These are phyloP conservation scores for Coniophora puteana DNA, from an alignment of 1,284 basidiomycete species.

Conservation along the genomic window DNA sequence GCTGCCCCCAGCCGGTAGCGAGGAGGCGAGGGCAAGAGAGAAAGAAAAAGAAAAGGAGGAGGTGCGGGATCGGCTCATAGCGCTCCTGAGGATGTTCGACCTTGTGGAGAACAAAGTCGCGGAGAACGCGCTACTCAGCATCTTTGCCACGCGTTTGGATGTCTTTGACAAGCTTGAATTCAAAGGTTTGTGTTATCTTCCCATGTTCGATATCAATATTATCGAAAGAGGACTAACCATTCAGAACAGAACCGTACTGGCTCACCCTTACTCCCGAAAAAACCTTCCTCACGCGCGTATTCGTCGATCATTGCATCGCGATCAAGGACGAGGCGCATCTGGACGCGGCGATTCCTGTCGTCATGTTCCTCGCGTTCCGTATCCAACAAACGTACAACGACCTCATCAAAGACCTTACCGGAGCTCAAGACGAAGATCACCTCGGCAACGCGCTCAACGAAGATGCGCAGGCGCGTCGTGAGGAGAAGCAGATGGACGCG, in stretches of 20 bases:
- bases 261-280: slow-evolving; percentile 73
- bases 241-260: slow-evolving; percentile 71
- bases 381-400: slow-evolving; percentile 81
- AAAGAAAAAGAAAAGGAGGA: slow-evolving; percentile 39
- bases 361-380: slow-evolving; percentile 85
- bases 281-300: slow-evolving; percentile 82
- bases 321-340: slow-evolving; percentile 66
- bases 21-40: slow-evolving; percentile 44
- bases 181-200: slow-evolving; percentile 47
- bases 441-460: slow-evolving; percentile 40
- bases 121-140: slow-evolving; percentile 62
- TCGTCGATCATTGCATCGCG: slow-evolving; percentile 75
- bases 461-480: slow-evolving; percentile 42
- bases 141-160: slow-evolving; percentile 60
- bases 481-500: slow-evolving; percentile 56
- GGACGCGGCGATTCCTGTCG: slow-evolving; percentile 81
- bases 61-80: slow-evolving; percentile 47
- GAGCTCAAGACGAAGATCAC: slow-evolving; percentile 38
- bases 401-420: slow-evolving; percentile 50
- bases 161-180: slow-evolving; percentile 69
- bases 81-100: slow-evolving; percentile 66
- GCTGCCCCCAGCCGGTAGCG: slow-evolving; percentile 36
- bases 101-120: slow-evolving; percentile 55
- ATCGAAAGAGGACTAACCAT: background rate
- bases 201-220: background rate